Base-by-base conservation (phyloP, 2,329 filamentous ascomycete species). In the Trichoderma polysporum region DNA sequence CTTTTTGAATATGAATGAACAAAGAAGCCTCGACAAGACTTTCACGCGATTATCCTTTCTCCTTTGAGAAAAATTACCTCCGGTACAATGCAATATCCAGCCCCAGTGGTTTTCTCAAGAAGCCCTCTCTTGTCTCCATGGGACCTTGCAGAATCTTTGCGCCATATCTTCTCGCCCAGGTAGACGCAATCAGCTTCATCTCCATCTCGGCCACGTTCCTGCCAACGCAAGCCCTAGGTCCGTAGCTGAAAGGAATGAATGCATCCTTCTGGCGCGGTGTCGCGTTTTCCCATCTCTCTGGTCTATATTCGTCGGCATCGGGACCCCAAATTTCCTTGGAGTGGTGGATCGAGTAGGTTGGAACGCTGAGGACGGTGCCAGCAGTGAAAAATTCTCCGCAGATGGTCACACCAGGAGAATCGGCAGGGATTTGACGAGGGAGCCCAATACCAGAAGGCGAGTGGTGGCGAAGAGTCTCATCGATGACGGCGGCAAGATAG, bases 191-290 rank as follows among this genome's bases (percentile, higher is more conserved):
- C 50, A 94, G 83, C 74, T 90, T 90, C 80, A 96, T 83, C 77
- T 96, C 92, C 91, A 96, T 94, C 83, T 95, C 92, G 0, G 93
- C 93, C 4, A 96, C 90, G 69, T 96, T 95, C 37, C 91, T 79
- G 0, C 92, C 92, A 0, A 95, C 91, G 67, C 90, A 92, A 0
- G 88, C 84, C 7, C 90, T 79, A 0, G 90, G 89, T 0, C 90
- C 90, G 39, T 88, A 81, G 69, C 89, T 91, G 73, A 95, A 96
- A 0, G 90, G 90, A 50, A 91, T 90, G 67, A 92, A 93, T 0
- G 88, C 88, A 31, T 85, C 86, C 81, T 91, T 92, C 78, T 94
- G 91, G 53, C 85, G 78, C 1, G 87, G 71, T 0, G 89, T 93
- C 1, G 86, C 70, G 0, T 73, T 77, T 13, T 83, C 83, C 92